These are phyloP conservation scores for Torulaspora pretoriensis DNA, from an alignment of 1,139 yeast genomes.

Conservation along the genomic window DNA sequence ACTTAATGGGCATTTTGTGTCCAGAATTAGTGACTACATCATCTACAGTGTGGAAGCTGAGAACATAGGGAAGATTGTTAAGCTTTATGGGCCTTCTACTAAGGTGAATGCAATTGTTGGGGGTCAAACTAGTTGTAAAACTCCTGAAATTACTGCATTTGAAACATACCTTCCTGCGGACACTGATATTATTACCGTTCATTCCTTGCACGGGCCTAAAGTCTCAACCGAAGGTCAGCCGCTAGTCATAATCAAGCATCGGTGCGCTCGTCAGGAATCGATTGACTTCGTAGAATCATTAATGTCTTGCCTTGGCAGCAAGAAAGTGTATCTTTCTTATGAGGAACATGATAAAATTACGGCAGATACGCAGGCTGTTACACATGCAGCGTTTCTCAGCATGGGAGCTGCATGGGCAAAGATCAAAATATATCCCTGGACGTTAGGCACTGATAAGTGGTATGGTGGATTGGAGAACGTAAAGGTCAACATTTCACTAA, in stretches of 20 bases:
- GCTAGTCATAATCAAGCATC: conserved; percentile 74
- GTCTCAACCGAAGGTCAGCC: conserved; percentile 92
- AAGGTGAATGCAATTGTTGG: conserved; percentile 89
- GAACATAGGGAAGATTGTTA: conserved; percentile 65
- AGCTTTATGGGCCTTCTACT: conserved; percentile 77
- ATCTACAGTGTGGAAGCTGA: conserved; percentile 92
- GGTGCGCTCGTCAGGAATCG: conserved; percentile 51
- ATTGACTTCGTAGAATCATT: conserved; percentile 58
- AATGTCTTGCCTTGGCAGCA: conserved; percentile 70
- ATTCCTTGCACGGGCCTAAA: conserved; percentile 91
- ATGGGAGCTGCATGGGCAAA: conserved; percentile 98
- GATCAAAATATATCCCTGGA: conserved; percentile 84
- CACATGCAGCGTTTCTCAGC: conserved; percentile 93
- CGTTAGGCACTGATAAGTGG: conserved; percentile 50
- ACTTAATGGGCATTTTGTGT: conserved; percentile 75
- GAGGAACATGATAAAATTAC: conserved; percentile 89
- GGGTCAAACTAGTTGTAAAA: conserved; percentile 96
- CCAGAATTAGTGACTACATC: conserved; percentile 73
- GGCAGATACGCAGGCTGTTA: conserved; percentile 97
- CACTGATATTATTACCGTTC: conserved; percentile 78
- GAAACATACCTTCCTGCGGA: conserved; percentile 71
- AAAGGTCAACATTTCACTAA: conserved; percentile 82
- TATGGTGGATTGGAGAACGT: conserved; percentile 94
- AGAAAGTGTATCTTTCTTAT: conserved; percentile 73
- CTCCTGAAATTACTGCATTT: conserved; percentile 83